Conservation (phyloP, 768 basidiomycete species). For the Amanita pallidorosea region DNA sequence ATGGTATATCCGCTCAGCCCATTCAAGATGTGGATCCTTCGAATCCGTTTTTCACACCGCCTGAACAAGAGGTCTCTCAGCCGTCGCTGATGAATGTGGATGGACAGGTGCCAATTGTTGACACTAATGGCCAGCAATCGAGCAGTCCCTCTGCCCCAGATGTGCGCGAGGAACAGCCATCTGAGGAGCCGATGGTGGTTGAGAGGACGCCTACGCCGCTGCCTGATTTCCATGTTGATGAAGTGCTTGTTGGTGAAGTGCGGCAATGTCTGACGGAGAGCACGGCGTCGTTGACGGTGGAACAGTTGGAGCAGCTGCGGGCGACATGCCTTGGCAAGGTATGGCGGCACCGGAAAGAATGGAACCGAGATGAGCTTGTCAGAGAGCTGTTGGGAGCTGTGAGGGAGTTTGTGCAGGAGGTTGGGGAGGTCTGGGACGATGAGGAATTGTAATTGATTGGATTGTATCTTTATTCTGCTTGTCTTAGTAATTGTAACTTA, state of each 20-base stretch:
- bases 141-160: not conserved
- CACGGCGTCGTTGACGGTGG: conserved; percentile 61
- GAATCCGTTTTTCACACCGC: conserved; percentile 11
- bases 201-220: conserved; percentile 59
- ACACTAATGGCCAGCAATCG: not conserved
- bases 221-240: conserved; percentile 68
- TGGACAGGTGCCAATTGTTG: not conserved
- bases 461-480: conserved; percentile 4
- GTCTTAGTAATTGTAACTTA: conserved; percentile 2
- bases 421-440: conserved; percentile 19
- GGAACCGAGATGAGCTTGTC: conserved; percentile 69
- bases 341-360: conserved; percentile 76
- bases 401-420: conserved; percentile 57
- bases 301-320: conserved; percentile 89
- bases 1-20: conserved; percentile 5
- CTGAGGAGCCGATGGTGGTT: conserved; percentile 31
- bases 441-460: not conserved
- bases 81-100: not conserved
- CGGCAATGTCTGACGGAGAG: conserved; percentile 32
- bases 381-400: conserved; percentile 47
- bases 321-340: conserved; percentile 70
- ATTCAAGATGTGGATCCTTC: conserved; percentile 9
- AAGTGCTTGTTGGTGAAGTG: conserved; percentile 37
- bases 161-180: not conserved
- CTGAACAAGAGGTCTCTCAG: not conserved